Evolutionary conservation across 2,329 filamentous ascomycete species (phyloP).

Genomic region (Pyrenophora tritici-repentis): DNA sequence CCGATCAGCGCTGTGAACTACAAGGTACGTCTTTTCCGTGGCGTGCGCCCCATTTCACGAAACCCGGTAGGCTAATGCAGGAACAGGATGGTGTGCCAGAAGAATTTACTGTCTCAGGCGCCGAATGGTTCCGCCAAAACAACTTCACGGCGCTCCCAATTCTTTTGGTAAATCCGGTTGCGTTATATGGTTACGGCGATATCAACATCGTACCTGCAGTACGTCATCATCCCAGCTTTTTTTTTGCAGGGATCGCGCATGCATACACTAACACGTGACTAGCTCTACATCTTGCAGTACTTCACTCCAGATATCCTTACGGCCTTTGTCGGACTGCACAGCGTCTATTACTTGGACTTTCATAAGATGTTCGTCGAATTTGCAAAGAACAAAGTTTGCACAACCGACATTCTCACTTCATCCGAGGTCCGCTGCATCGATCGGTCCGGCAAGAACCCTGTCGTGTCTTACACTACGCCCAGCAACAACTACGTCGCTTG

Average conservation of each 20-base stretch:
- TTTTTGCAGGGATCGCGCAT: conserved; percentile 29
- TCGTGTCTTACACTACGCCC: conserved; percentile 39
- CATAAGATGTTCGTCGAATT: conserved; percentile 45
- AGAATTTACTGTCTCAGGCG: conserved; percentile 42
- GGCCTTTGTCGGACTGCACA: conserved; percentile 43
- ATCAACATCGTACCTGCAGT: conserved; percentile 46
- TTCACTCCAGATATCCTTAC: conserved; percentile 47
- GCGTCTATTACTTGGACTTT: conserved; percentile 47
- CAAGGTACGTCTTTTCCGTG: conserved; percentile 34
- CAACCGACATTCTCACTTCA: conserved; percentile 39
- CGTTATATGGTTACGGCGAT: conserved; percentile 47
- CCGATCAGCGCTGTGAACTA: conserved; percentile 41
- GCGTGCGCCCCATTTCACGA: conserved; percentile 11
- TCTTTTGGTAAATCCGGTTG: conserved; percentile 43
- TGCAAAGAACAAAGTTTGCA: conserved; percentile 37
- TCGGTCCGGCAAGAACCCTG: conserved; percentile 39
- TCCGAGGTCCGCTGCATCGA: conserved; percentile 45
- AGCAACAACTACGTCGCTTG: conserved; percentile 37
- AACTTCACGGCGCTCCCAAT: conserved; percentile 45
- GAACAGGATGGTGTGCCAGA: conserved; percentile 44
- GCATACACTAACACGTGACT: conserved; percentile 33
- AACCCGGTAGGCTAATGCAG: conserved; percentile 19
- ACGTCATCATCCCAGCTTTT: conserved; percentile 27
- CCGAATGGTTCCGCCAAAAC: conserved; percentile 44
- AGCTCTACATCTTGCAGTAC: conserved; percentile 48